Conservation (phyloP, 805 yeast species). For the Lachancea quebecensis region DNA sequence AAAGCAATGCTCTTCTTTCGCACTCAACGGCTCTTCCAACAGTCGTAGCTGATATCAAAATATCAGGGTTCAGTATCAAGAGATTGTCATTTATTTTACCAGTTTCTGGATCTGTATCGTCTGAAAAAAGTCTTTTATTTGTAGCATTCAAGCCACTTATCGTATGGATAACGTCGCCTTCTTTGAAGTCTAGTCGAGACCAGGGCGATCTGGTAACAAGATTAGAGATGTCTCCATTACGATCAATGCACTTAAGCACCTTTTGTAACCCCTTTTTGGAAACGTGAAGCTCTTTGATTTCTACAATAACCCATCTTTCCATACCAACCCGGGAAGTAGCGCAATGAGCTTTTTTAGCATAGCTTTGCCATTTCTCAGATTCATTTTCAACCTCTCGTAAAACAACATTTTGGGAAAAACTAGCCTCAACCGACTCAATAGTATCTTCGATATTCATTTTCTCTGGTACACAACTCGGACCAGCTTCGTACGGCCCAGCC, state of each 20-base stretch:
- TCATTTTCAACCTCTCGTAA: constrained; percentile 1
- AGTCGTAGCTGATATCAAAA: constrained; percentile 71
- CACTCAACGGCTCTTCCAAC: constrained; percentile 74
- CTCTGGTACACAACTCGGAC: background rate
- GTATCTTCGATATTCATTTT: background rate
- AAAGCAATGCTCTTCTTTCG: constrained; percentile 60
- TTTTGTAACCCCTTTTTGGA: constrained; percentile 38
- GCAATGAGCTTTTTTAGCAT: constrained; percentile 31
- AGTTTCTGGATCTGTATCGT: constrained; percentile 24
- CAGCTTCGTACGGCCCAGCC: too few species aligned
- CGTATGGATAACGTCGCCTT: constrained; percentile 56
- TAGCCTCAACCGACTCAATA: constrained; percentile 7
- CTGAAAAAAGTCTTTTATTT: constrained; percentile 26
- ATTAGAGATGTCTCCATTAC: constrained; percentile 29
- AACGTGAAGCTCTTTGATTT: constrained; percentile 13
- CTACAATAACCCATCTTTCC: constrained; percentile 25
- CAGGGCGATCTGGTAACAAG: constrained; percentile 59
- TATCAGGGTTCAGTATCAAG: constrained; percentile 80
- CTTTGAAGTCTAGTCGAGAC: constrained; percentile 41
- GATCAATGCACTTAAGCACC: constrained; percentile 46
- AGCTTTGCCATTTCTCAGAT: constrained; percentile 1
- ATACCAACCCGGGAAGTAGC: constrained; percentile 43
- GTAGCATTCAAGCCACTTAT: constrained; percentile 36
- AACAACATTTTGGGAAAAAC: constrained; percentile 12
- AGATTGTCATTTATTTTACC: constrained; percentile 41